phyloP scores from a whole-genome alignment of 2,329 filamentous ascomycete species.

The Claviceps capensis region DNA sequence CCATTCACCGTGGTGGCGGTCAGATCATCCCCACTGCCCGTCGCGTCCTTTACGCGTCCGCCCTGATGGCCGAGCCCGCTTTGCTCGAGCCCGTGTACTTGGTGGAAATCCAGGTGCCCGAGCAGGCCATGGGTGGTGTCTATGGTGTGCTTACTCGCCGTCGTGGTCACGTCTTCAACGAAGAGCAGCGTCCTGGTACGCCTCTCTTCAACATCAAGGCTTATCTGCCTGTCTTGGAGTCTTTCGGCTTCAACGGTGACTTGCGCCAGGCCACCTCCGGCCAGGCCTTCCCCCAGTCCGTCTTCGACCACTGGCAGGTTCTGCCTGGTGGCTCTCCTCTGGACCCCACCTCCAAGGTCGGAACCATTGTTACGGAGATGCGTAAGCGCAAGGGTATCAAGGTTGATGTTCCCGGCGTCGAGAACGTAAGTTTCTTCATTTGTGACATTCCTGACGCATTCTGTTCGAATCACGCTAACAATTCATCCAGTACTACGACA shows the following conservation, averaged over 20 bases:
- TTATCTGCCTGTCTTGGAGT: slow-evolving; percentile 92
- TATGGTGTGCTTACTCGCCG: slow-evolving; percentile 96
- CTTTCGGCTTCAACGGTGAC: slow-evolving; percentile 97
- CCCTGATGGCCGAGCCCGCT: slow-evolving; percentile 80
- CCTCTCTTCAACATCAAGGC: slow-evolving; percentile 99
- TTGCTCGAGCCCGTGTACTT: slow-evolving; percentile 97
- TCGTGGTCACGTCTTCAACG: slow-evolving; percentile 97
- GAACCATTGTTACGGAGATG: slow-evolving; percentile 73
- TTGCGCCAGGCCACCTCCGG: slow-evolving; percentile 86
- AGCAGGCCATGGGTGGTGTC: slow-evolving; percentile 98
- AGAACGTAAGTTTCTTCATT: slow-evolving; percentile 62
- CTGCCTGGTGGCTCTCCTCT: slow-evolving; percentile 88
- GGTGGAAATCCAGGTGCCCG: slow-evolving; percentile 97
- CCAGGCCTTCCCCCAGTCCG: slow-evolving; percentile 96
- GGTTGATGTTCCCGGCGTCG: slow-evolving; percentile 80
- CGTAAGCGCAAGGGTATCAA: slow-evolving; percentile 99
- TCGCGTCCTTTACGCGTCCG: slow-evolving; percentile 90
- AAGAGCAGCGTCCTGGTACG: slow-evolving; percentile 96
- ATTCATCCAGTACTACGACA: slow-evolving; percentile 76
- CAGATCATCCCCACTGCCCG: slow-evolving; percentile 96
- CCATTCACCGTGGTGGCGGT: slow-evolving; percentile 98
- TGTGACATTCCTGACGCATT: not conserved
- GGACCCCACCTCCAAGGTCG: slow-evolving; percentile 69
- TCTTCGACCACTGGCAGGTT: slow-evolving; percentile 98
- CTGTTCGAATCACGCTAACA: slow-evolving; percentile 11